Percentiles rank a stretch among this genome's conserved stretches.
These are phyloP conservation scores for Pythium rhizo-oryzae DNA, from an alignment of 352 stramenopile species.

Conservation along the genomic window DNA sequence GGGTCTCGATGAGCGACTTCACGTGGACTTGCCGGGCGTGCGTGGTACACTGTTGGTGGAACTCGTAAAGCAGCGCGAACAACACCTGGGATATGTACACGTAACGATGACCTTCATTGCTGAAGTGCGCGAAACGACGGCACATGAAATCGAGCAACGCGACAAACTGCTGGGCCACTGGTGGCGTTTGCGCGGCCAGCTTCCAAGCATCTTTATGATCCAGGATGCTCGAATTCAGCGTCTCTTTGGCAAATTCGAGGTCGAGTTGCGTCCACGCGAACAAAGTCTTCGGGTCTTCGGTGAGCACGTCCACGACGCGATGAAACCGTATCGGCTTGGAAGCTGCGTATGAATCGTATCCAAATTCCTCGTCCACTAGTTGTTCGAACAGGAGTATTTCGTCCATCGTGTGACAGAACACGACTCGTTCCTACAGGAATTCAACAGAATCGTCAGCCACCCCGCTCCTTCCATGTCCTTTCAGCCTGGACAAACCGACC, in stretches of 20 bases:
- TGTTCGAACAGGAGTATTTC: slow-evolving; percentile 79
- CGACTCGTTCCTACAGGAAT: slow-evolving; percentile 3
- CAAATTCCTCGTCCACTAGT: slow-evolving; percentile 59
- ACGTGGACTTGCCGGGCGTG: slow-evolving; percentile 13
- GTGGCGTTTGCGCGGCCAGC: not conserved
- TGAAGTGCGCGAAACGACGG: slow-evolving; percentile 63
- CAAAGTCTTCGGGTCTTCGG: slow-evolving; percentile 44
- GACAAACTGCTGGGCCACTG: slow-evolving; percentile 39
- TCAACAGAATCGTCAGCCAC: not conserved
- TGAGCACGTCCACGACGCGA: slow-evolving; percentile 68
- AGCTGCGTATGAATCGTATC: slow-evolving; percentile 56
- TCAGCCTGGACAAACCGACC: slow-evolving; percentile 22
- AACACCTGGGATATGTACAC: slow-evolving; percentile 82
- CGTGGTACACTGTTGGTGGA: slow-evolving; percentile 25
- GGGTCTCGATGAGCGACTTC: not conserved
- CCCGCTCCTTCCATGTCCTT: too few species aligned
- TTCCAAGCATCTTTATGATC: slow-evolving; percentile 16
- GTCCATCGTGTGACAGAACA: slow-evolving; percentile 74
- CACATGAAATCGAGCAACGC: slow-evolving; percentile 71
- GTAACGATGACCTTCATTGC: slow-evolving; percentile 65
- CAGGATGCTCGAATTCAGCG: slow-evolving; percentile 28
- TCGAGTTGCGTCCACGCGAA: slow-evolving; percentile 73
- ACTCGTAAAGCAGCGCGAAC: slow-evolving; percentile 43
- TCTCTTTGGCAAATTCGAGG: slow-evolving; percentile 50
- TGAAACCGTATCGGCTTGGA: slow-evolving; percentile 45